A percentile compares a stretch with the other conserved stretches of the same genome.
phyloP scores from a whole-genome alignment of 2,329 filamentous ascomycete genomes.

The Fusarium algeriense region DNA sequence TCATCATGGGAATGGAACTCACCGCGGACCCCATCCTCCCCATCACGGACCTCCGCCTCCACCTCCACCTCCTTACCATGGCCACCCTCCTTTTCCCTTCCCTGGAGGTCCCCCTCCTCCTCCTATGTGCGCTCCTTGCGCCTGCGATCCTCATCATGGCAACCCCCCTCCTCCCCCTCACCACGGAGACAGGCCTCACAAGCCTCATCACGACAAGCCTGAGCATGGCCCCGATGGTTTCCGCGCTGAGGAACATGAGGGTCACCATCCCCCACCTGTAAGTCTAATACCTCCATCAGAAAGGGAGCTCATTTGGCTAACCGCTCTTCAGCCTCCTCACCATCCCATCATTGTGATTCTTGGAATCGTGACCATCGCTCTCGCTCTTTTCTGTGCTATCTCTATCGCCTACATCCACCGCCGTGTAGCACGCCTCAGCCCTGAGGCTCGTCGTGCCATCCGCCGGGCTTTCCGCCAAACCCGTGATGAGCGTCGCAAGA shows the following conservation, averaged over 20 bases:
- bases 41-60: slow-evolving; percentile 43
- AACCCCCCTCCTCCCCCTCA: slow-evolving; percentile 43
- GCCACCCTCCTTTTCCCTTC: slow-evolving; percentile 42
- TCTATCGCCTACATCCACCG: slow-evolving; percentile 43
- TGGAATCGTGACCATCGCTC: slow-evolving; percentile 41
- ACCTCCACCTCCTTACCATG: slow-evolving; percentile 32
- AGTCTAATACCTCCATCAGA: not conserved
- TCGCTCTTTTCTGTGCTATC: slow-evolving; percentile 46
- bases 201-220: slow-evolving; percentile 43
- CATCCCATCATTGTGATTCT: slow-evolving; percentile 41
- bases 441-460: slow-evolving; percentile 40
- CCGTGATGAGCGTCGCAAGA: slow-evolving; percentile 45
- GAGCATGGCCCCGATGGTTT: slow-evolving; percentile 31
- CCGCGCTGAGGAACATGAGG: slow-evolving; percentile 27
- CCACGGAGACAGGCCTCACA: slow-evolving; percentile 19
- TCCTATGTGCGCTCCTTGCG: slow-evolving; percentile 15
- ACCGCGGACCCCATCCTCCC: slow-evolving; percentile 35
- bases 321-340: slow-evolving; percentile 21
- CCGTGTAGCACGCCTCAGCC: slow-evolving; percentile 31
- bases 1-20: slow-evolving; percentile 33
- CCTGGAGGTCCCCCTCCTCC: slow-evolving; percentile 38
- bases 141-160: slow-evolving; percentile 29
- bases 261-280: slow-evolving; percentile 37
- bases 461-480: slow-evolving; percentile 44
- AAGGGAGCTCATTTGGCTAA: not conserved